Evolutionary conservation across 2,329 filamentous ascomycete species (phyloP).

Genomic region (Nothomitra cinnamomea): DNA sequence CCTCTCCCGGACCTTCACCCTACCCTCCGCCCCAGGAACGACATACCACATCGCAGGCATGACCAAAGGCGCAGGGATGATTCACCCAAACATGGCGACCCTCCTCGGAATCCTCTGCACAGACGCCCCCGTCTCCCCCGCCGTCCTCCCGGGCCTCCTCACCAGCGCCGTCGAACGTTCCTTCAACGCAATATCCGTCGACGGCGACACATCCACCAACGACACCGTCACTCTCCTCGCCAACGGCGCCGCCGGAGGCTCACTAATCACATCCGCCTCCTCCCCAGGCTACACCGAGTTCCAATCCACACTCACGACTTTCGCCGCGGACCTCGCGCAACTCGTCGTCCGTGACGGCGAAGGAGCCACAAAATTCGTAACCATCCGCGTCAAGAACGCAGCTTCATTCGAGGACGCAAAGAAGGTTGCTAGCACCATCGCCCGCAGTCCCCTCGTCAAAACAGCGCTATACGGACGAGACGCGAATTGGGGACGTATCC

Average conservation of each 20-base stretch:
- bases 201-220: slow-evolving; percentile 95
- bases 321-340: slow-evolving; percentile 64
- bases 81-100: slow-evolving; percentile 97
- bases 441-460: slow-evolving; percentile 84
- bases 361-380: slow-evolving; percentile 96
- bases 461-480: slow-evolving; percentile 94
- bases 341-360: slow-evolving; percentile 92
- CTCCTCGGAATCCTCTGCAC: slow-evolving; percentile 83
- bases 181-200: slow-evolving; percentile 94
- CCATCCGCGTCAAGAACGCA: slow-evolving; percentile 65
- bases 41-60: slow-evolving; percentile 82
- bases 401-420: slow-evolving; percentile 53
- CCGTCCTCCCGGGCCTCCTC: slow-evolving; percentile 52
- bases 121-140: slow-evolving; percentile 61
- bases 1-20: slow-evolving; percentile 63
- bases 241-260: slow-evolving; percentile 76
- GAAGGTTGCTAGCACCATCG: slow-evolving; percentile 72
- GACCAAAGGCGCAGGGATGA: slow-evolving; percentile 98
- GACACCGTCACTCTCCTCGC: slow-evolving; percentile 91
- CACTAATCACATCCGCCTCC: slow-evolving; percentile 36
- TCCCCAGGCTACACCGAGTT: slow-evolving; percentile 51
- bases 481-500: slow-evolving; percentile 94
- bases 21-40: slow-evolving; percentile 59
- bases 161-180: slow-evolving; percentile 60
- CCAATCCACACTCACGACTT: slow-evolving; percentile 51